Base-by-base conservation (phyloP, 2,329 filamentous ascomycete genomes). In the Orbilia ellipsospora region DNA sequence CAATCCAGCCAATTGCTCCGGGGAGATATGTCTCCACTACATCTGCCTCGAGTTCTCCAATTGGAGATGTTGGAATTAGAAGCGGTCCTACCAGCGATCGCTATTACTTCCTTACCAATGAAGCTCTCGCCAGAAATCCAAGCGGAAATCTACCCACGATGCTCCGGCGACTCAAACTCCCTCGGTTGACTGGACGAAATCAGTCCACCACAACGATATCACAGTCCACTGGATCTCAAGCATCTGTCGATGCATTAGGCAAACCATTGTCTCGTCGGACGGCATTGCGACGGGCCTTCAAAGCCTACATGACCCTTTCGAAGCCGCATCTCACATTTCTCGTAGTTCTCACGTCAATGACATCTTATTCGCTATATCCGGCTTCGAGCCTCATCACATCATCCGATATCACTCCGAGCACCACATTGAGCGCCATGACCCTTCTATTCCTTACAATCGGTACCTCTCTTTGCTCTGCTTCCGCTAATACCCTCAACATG, bases 401-500 rank as follows among this genome's bases (percentile, higher is more conserved):
- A 8, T 86, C 89, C 16, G 84, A 86, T 62, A 86, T 86, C 56
- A 91, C 90, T 4, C 83, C 84, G 20, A 86, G 89, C 5, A 93
- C 95, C 0, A 95, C 93, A 16, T 87, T 97, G 52, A 96, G 92
- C 76, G 93, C 95, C 1, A 86, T 98, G 64, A 99, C 95, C 7
- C 90, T 98, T 16, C 86, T 96, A 61, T 98, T 97, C 85, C 89
- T 99, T 61, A 97, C 94, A 0, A 89, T 89, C 2, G 94, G 95
- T 73, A 98, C 95, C 0, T 89, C 94, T 3, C 86, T 97, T 18
- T 95, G 92, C 82, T 92, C 89, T n/a, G 93, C 94, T 51, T 92
- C 91, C 73, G 95, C 95, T 51, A 99, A 99, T 82, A 89, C 95
- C 1, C 86, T 98, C 78, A 99, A 99, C 83, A 99, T 99, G 95